Percentiles rank a stretch among this genome's conserved stretches.
phyloP scores from a whole-genome alignment of 177 flowering plant genomes.

The Tripterygium wilfordii region DNA sequence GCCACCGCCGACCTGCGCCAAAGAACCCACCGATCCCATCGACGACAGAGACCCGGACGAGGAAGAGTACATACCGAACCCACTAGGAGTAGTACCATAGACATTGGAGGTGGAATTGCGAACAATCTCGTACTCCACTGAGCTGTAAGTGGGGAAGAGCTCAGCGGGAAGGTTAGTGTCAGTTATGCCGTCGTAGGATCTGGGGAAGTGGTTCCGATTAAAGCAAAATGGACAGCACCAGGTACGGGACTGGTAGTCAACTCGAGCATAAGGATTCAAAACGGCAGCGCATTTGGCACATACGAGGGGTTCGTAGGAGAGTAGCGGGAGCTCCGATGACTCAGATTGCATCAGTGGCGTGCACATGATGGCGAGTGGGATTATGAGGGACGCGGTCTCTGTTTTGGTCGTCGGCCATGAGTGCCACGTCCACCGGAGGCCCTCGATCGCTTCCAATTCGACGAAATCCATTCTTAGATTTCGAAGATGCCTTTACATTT shows the following conservation, averaged over 20 bases:
- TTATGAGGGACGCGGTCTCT: conserved; percentile 44
- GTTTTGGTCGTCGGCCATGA: conserved; percentile 81
- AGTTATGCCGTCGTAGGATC: conserved; percentile 53
- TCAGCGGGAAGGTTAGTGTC: conserved; percentile 89
- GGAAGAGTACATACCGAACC: conserved; percentile 22
- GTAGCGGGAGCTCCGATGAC: conserved; percentile 74
- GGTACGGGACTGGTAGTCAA: conserved; percentile 63
- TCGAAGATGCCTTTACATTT: neutral
- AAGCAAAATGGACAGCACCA: conserved; percentile 88
- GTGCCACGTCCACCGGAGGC: conserved; percentile 95
- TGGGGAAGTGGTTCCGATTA: conserved; percentile 56
- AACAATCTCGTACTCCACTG: conserved; percentile 56
- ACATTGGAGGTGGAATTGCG: too few relatives aligned
- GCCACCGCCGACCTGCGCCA: conserved; percentile 4
- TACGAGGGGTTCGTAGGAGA: conserved; percentile 65
- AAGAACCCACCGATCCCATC: conserved; percentile 15
- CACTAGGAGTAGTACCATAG: conserved; percentile 19
- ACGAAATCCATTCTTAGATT: conserved; percentile 59
- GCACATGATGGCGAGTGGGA: conserved; percentile 76
- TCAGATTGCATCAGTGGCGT: conserved; percentile 65
- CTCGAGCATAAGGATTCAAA: conserved; percentile 92
- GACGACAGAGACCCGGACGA: conserved; percentile 24
- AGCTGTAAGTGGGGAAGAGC: conserved; percentile 87
- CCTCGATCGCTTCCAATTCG: conserved; percentile 86
- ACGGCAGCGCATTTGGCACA: conserved; percentile 61